A percentile compares a stretch with the other conserved stretches of the same genome.
phyloP scores from a whole-genome alignment of 169 alveolate species.

The Neospora caninum region DNA sequence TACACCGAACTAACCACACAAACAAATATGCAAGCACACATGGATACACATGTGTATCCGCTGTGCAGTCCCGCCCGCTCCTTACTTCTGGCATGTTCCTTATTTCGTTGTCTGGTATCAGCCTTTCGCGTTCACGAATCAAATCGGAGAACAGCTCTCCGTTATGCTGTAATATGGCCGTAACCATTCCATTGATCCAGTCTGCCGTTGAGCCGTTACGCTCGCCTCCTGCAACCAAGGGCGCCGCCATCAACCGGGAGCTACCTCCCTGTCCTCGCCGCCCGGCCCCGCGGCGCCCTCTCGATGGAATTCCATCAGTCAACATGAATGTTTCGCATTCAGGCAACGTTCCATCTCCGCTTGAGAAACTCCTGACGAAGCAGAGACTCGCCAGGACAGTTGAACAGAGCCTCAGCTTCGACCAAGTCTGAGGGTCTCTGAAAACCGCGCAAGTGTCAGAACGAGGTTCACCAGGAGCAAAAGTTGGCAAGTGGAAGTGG shows the following conservation, averaged over 20 bases:
- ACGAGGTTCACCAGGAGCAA: too few relatives aligned
- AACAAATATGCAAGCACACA: neutral
- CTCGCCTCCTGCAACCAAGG: neutral
- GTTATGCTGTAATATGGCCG: conserved; percentile 9
- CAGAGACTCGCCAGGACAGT: too few relatives aligned
- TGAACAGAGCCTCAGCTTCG: too few relatives aligned
- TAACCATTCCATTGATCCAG: conserved; percentile 37
- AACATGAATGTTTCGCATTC: neutral
- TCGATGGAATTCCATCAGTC: neutral
- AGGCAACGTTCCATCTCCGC: neutral
- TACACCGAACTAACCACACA: too few relatives aligned
- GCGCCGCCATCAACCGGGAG: neutral
- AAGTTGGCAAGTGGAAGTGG: too few relatives aligned
- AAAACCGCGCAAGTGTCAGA: too few relatives aligned
- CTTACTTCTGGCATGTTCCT: conserved; percentile 56
- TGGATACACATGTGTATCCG: neutral
- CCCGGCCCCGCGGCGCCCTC: conserved; percentile 41
- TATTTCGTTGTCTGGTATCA: conserved; percentile 48
- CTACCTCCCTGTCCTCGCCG: conserved; percentile 7
- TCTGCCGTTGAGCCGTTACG: conserved; percentile 32
- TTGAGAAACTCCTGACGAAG: neutral
- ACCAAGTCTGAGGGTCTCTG: too few relatives aligned
- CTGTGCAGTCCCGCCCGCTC: neutral
- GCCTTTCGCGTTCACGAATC: neutral
- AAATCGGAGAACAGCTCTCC: conserved; percentile 46